Evolutionary conservation across 371 early-diverging fungal species (phyloP), one percentile per base, ranked within the genome.

Genomic region (Mortierella sp.): DNA sequence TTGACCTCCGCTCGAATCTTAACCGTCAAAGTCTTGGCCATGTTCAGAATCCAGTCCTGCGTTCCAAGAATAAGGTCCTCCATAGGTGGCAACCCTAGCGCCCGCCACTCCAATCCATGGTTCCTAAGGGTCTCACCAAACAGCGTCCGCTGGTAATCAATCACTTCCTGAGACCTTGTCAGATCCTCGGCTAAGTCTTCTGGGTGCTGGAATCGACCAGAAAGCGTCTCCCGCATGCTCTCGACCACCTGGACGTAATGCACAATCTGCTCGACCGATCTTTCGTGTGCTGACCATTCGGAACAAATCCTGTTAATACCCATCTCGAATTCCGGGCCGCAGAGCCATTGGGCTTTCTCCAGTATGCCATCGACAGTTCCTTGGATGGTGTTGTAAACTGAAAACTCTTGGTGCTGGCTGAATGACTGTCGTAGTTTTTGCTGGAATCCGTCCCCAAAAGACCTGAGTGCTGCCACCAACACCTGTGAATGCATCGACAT

Each of bases 211-310:
- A 78, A 78, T 8, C 71, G 85, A 21, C 72, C 79, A 0, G 85
- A 81, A 4, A 85, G 48, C 1, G 78, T 85, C 67, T 85, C 81
- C 10, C 79, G 73, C 81, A 85, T 85, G 54, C 81, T 81, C 69
- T 85, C 85, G 3, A 81, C 74, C 34, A 81, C 81, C 73, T 85
- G 85, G 24, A 85, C 85, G 67, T 85, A 85, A 34, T 81, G 85
- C 1, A 81, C 81, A 50, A 85, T 71, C 37, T 85, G 81, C 67
- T 85, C 85, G 21, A 81, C 61, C 48, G 79, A 78, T 1, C 73
- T 59, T 34, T 74, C 85, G 46, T 85, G 76, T 0, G 34, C 4
- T 6, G 76, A 55, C 85, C 85, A 85, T 43, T 81, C 79, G 0
- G 81, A 79, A 50, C 85, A 81, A 11, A 85, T 81, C 24, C 85